Percentiles rank a stretch among this genome's conserved stretches.
These are phyloP conservation scores for Penicillium occitanis DNA, from an alignment of 2,329 filamentous ascomycete species.

Conservation along the genomic window DNA sequence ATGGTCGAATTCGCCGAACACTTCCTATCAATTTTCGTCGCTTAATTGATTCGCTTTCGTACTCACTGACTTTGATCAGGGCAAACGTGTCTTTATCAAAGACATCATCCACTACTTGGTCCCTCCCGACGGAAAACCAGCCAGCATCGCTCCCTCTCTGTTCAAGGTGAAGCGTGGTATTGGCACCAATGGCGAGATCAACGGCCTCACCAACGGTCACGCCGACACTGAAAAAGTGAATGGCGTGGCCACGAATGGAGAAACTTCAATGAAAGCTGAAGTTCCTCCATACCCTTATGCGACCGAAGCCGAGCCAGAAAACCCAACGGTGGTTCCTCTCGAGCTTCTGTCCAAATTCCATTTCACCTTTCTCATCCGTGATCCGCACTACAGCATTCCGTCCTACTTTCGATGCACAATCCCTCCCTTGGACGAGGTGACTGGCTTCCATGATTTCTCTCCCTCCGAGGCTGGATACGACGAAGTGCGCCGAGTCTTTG, in stretches of 20 bases:
- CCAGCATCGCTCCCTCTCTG: conserved; percentile 77
- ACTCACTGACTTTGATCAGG: conserved; percentile 50
- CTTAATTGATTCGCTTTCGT: neutral
- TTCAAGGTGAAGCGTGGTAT: conserved; percentile 58
- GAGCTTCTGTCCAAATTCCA: conserved; percentile 77
- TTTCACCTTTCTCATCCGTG: conserved; percentile 94
- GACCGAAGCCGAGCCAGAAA: conserved; percentile 63
- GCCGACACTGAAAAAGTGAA: conserved; percentile 23
- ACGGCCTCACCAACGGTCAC: conserved; percentile 21
- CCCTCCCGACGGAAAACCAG: conserved; percentile 67
- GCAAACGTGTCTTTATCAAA: conserved; percentile 95
- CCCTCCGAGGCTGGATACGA: conserved; percentile 85
- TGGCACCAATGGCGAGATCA: conserved; percentile 46
- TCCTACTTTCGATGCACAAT: conserved; percentile 94
- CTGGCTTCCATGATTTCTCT: conserved; percentile 84
- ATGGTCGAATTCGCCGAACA: neutral
- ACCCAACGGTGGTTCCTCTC: conserved; percentile 81
- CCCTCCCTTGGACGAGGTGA: conserved; percentile 77
- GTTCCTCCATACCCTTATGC: conserved; percentile 56
- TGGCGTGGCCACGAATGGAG: conserved; percentile 28
- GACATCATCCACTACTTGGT: conserved; percentile 94
- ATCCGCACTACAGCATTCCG: conserved; percentile 87
- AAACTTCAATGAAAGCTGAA: conserved; percentile 26
- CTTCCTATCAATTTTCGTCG: neutral
- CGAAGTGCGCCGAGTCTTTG: conserved; percentile 82